Percentiles rank a stretch among this genome's conserved stretches.
These are phyloP conservation scores for Dothiorella sarmentorum DNA, from an alignment of 2,329 filamentous ascomycete species.

Conservation along the genomic window DNA sequence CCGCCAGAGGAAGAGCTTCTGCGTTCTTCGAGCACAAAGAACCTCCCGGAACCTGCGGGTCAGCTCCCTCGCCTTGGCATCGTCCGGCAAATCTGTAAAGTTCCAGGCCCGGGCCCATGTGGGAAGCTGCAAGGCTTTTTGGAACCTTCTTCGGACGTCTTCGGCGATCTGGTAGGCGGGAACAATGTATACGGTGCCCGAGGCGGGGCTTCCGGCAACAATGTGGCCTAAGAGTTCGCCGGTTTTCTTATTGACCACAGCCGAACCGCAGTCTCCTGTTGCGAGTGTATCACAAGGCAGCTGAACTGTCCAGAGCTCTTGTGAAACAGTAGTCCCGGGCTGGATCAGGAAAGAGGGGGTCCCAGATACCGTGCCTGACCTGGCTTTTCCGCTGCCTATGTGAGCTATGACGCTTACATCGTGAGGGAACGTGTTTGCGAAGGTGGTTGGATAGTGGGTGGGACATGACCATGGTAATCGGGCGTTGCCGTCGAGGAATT, in stretches of 20 bases:
- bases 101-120: too few species aligned
- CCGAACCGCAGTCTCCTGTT: slow-evolving; percentile 24
- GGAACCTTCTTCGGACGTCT: neutral
- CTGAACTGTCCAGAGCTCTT: slow-evolving; percentile 21
- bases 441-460: neutral
- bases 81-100: neutral
- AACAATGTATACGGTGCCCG: slow-evolving; percentile 21
- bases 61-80: neutral
- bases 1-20: neutral
- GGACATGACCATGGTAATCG: too few species aligned
- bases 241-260: slow-evolving; percentile 18
- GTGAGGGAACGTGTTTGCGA: neutral
- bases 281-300: slow-evolving; percentile 15
- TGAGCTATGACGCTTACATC: neutral
- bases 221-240: slow-evolving; percentile 23
- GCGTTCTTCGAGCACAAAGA: neutral
- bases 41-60: neutral
- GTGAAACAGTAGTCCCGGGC: slow-evolving; percentile 10
- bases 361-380: neutral
- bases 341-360: slow-evolving; percentile 19
- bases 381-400: neutral
- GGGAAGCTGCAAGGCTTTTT: neutral
- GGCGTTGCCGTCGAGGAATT: too few species aligned
- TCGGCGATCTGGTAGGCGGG: slow-evolving; percentile 10
- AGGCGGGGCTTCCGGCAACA: slow-evolving; percentile 20